Conservation (phyloP, 177 flowering plant genomes). For the Tripterygium wilfordii region DNA sequence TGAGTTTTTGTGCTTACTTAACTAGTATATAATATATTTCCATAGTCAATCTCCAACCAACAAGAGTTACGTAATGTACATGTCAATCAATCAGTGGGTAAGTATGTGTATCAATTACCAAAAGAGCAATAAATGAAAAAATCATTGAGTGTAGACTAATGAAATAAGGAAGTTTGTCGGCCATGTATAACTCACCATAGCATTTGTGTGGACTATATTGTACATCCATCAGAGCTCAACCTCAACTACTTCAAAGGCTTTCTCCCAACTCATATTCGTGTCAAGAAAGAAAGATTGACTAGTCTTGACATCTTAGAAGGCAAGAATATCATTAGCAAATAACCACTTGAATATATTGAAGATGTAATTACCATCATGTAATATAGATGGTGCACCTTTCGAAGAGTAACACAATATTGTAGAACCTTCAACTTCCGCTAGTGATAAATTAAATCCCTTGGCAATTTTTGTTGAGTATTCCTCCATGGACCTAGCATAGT, state of each 20-base stretch:
- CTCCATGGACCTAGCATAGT: constrained; percentile 29
- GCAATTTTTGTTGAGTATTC: constrained; percentile 14
- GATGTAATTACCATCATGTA: constrained; percentile 6
- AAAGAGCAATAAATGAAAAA: constrained; percentile 3
- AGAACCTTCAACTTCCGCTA: background rate
- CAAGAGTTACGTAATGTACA: constrained; percentile 10
- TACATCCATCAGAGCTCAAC: constrained; percentile 30
- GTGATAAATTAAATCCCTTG: constrained; percentile 22
- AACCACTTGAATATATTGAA: constrained; percentile 26
- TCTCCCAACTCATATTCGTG: background rate
- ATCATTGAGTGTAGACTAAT: background rate
- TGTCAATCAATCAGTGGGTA: constrained; percentile 1
- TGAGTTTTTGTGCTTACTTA: background rate
- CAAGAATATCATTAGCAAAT: constrained; percentile 26
- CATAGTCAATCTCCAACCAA: constrained; percentile 13
- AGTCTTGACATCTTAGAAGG: constrained; percentile 9
- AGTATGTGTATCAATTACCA: background rate
- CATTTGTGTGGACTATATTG: constrained; percentile 43
- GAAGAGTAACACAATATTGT: background rate
- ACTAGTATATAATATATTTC: constrained; percentile 13
- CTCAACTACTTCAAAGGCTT: constrained; percentile 28
- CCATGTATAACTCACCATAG: constrained; percentile 3
- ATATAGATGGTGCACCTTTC: background rate
- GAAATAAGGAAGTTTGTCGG: constrained; percentile 9
- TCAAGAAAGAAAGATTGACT: constrained; percentile 23